Base-by-base conservation (phyloP, 1,284 basidiomycete genomes). In the Apiotrichum siamense region DNA sequence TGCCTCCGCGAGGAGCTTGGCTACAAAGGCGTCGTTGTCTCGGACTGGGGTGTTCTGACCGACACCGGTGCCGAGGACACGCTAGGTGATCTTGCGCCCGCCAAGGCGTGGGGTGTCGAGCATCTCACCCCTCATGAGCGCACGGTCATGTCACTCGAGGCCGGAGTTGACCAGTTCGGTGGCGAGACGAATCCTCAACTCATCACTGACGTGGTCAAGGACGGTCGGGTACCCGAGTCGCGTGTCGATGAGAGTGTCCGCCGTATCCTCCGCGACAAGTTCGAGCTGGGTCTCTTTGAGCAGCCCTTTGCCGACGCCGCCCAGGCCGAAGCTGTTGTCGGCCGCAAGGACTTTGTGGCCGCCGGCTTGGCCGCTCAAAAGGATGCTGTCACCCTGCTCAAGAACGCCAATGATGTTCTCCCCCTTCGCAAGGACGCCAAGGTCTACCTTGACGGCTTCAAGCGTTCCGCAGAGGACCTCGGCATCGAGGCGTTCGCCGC, bases 91-190 rank as follows among this genome's bases (percentile, higher is more conserved):
- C 32, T 49, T 11, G 40, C 44, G 6, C n/a, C 23, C 18, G 47
- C 50, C 1, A 49, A 50, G 17, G 39, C 44, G 7, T 59, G 54
- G 54, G 57, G 57, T 2, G 53, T 59, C 5, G 57, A 59, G 48
- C 48, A 55, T 25, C 46, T 59, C 13, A 32, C 38, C 9, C 26
- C 25, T 20, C 44, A 53, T 9, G 57, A 59, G 32, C 47, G 57
- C 12, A 18, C 55, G 1, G 46, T 53, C 41, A 41, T 13, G 21
- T 47, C 57, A 9, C 37, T 59, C 11, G 57, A 59, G 4, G 57
- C 57, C 7, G 57, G 57, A 23, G 35, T 55, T 12, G 57, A 58
- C 43, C 53, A 55, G 48, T 55, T 59, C 18, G 57, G 57, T 7
- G 57, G 57, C 15, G 47, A 59, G 9, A 35, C 33, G n/a, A 43